Percentiles rank a stretch among this genome's conserved stretches.
These are phyloP conservation scores for Hypoxylon subgilvum DNA, from an alignment of 495 filamentous ascomycete genomes.

Conservation along the genomic window DNA sequence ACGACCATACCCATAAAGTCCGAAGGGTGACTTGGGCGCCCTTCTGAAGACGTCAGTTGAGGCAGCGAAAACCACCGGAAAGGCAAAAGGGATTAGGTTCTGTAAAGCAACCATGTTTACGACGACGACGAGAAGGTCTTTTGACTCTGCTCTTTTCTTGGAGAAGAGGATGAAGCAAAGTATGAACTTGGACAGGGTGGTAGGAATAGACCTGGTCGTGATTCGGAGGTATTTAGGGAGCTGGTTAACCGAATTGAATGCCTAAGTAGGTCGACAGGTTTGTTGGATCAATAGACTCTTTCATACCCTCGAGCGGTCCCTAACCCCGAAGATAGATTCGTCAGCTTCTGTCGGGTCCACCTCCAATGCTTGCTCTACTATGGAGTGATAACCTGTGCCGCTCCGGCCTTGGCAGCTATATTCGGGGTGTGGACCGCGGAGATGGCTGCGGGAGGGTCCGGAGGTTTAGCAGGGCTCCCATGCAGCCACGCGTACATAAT, in stretches of 20 bases:
- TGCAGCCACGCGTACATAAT: conserved; percentile 30
- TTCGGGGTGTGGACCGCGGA: conserved; percentile 26
- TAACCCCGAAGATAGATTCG: conserved; percentile 17
- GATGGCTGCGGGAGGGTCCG: conserved; percentile 15
- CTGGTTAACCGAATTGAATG: conserved; percentile 6
- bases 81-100: conserved; percentile 24
- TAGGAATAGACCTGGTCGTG: not conserved
- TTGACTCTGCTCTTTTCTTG: not conserved
- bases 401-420: conserved; percentile 17
- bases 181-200: not conserved
- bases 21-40: conserved; percentile 25
- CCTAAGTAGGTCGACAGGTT: not conserved
- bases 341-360: conserved; percentile 14
- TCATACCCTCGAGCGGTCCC: conserved; percentile 13
- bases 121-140: no score
- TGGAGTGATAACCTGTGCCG: conserved; percentile 2
- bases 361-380: not conserved
- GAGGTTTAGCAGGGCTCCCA: conserved; percentile 18
- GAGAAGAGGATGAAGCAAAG: not conserved
- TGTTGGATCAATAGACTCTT: conserved; percentile 8
- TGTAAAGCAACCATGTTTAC: conserved; percentile 9
- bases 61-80: conserved; percentile 14
- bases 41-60: conserved; percentile 7
- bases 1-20: conserved; percentile 46
- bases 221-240: not conserved